phyloP scores from a whole-genome alignment of 768 basidiomycete species.

The Clitopilus passeckerianus region DNA sequence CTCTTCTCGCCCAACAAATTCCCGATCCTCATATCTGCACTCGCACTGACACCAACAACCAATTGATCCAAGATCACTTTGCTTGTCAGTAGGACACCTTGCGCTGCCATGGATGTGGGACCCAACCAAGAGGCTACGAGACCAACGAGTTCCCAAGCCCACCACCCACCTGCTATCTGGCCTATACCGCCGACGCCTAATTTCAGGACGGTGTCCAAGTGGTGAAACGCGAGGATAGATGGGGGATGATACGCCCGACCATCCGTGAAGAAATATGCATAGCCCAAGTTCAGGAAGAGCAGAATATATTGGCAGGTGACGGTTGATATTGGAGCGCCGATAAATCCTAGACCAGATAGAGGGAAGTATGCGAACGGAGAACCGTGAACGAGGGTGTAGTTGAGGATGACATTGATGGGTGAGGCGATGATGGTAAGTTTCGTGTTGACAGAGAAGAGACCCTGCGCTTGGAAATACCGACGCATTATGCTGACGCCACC shows the following conservation, averaged over 20 bases:
- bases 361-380: too few species aligned
- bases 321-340: constrained; percentile 89
- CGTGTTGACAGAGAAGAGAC: constrained; percentile 78
- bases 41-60: constrained; percentile 73
- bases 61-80: constrained; percentile 72
- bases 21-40: constrained; percentile 80
- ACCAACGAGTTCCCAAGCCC: constrained; percentile 87
- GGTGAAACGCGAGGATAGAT: constrained; percentile 6
- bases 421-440: constrained; percentile 77
- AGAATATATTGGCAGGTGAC: constrained; percentile 82
- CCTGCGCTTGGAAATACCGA: constrained; percentile 8
- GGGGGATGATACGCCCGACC: constrained; percentile 37
- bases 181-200: constrained; percentile 84
- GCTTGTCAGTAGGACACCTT: constrained; percentile 76
- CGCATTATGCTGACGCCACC: too few species aligned
- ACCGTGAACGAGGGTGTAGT: constrained; percentile 72
- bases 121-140: constrained; percentile 58
- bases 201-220: constrained; percentile 54
- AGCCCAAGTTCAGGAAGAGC: constrained; percentile 48
- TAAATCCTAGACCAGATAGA: constrained; percentile 64
- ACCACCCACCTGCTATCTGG: constrained; percentile 88
- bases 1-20: constrained; percentile 80
- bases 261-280: constrained; percentile 55
- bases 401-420: constrained; percentile 76
- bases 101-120: constrained; percentile 72